Evolutionary conservation across 2,329 filamentous ascomycete species (phyloP).

Genomic region (Verticillium nonalfalfae): DNA sequence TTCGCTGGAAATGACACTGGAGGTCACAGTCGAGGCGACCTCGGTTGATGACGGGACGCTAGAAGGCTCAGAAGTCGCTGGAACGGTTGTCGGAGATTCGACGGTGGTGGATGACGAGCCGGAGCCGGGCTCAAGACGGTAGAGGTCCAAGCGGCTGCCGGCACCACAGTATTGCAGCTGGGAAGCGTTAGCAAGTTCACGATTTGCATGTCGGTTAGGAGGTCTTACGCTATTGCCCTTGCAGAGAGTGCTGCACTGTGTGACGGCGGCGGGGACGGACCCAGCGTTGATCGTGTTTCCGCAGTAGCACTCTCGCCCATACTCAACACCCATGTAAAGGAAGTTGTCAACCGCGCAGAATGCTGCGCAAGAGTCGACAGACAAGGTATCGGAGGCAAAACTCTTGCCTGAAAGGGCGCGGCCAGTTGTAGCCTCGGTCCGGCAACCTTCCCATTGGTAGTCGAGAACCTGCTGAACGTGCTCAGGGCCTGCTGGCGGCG

Average conservation of each 20-base stretch:
- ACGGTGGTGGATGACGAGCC: not conserved
- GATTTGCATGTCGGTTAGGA: too few relatives aligned
- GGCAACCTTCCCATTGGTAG: constrained; percentile 15
- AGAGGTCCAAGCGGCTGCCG: constrained; percentile 8
- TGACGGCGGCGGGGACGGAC: constrained; percentile 7
- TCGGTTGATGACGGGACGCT: not conserved
- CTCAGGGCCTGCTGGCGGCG: constrained; percentile 7
- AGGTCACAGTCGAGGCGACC: not conserved
- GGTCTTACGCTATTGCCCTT: constrained; percentile 9
- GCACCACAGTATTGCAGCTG: constrained; percentile 11
- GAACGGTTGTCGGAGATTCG: not conserved
- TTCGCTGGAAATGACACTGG: not conserved
- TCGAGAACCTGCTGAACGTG: constrained; percentile 10
- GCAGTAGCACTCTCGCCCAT: constrained; percentile 19
- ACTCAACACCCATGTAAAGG: constrained; percentile 18
- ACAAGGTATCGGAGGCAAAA: constrained; percentile 16
- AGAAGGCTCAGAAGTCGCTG: not conserved
- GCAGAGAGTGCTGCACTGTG: constrained; percentile 16
- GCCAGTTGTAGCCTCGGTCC: constrained; percentile 11
- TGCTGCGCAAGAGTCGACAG: constrained; percentile 15
- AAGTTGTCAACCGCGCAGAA: constrained; percentile 15
- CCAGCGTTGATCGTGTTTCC: constrained; percentile 13
- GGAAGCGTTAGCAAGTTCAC: not conserved
- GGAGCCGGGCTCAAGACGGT: not conserved
- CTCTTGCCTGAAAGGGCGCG: constrained; percentile 11